Base-by-base conservation (phyloP, 139 green algal genomes). In the Micromonas pusilla region DNA sequence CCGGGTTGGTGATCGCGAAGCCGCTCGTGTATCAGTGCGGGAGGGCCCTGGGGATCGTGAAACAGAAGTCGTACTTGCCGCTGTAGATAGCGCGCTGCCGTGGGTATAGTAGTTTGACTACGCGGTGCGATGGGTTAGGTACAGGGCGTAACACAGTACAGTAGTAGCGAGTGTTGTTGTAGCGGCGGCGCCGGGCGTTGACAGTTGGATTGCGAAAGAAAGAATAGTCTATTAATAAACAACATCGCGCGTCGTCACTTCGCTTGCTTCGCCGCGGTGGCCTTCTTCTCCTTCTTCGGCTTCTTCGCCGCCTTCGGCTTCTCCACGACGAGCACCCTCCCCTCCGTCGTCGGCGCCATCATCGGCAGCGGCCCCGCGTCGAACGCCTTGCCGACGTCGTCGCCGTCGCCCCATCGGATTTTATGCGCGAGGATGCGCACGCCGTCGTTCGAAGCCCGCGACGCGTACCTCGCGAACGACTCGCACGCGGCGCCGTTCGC, bases 1-100 rank as follows among this genome's bases (percentile, higher is more conserved):
- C 90, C 82, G 73, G 31, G 31, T 60, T 63, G 31, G 73, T 60
- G n/a, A 64, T 76, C 3, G 70, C 33, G 23, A 26, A 30, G 31
- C 39, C 70, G n/a, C 23, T 32, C 21, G 28, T 37, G 13, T 32
- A 21, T 3, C 30, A 2, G 45, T 76, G 39, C 67, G 67, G 21
- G 23, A 5, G 67, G n/a, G 13, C 30, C 13, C 23, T 74, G 67
- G 70, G 39, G 4, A 28, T 73, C 28, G 32, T 39, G 26, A 73
- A 39, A 30, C 66, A 52, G 36, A 54, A 37, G 33, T 73, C 66
- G 66, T 73, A 26, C 36, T 25, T 39, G 37, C 66, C 66, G n/a
- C 66, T 52, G 26, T 73, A 28, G 33, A 70, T 28, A 34, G 26
- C 66, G 66, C 66, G 19, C 63, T 3, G 20, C 20, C 20, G 23